phyloP scores from a whole-genome alignment of 2,329 filamentous ascomycete species.

The Diaporthe citrichinensis region DNA sequence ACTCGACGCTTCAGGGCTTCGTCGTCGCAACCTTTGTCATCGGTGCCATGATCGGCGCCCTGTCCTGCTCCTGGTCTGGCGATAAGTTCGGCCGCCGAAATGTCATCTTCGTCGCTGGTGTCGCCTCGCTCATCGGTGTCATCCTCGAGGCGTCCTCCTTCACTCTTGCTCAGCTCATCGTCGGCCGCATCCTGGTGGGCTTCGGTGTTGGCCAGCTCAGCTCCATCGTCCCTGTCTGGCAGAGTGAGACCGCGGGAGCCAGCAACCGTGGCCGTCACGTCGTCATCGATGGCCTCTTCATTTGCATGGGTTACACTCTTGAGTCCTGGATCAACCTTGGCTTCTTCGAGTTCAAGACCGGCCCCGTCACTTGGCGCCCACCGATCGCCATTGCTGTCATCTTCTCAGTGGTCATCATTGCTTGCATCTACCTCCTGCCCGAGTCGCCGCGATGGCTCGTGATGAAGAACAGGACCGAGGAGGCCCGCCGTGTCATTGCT shows the following conservation, averaged over 20 bases:
- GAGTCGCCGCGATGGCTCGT: slow-evolving; percentile 44
- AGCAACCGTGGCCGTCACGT: slow-evolving; percentile 45
- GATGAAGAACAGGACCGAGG: slow-evolving; percentile 37
- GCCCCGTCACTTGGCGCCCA: slow-evolving; percentile 43
- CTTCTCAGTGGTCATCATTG: slow-evolving; percentile 39
- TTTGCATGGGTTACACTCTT: slow-evolving; percentile 41
- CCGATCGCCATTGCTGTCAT: slow-evolving; percentile 40
- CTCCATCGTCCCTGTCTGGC: slow-evolving; percentile 59
- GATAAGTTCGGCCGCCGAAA: slow-evolving; percentile 65
- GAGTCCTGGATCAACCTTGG: slow-evolving; percentile 44
- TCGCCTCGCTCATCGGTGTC: slow-evolving; percentile 65
- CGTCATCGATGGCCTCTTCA: slow-evolving; percentile 44
- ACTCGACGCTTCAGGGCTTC: slow-evolving; percentile 50
- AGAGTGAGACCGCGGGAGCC: slow-evolving; percentile 45
- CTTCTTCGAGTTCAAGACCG: slow-evolving; percentile 42
- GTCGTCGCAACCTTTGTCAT: slow-evolving; percentile 45
- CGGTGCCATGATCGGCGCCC: slow-evolving; percentile 45
- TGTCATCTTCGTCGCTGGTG: slow-evolving; percentile 63
- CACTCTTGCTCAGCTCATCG: slow-evolving; percentile 62
- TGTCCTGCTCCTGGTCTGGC: slow-evolving; percentile 51
- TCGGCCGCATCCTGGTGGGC: slow-evolving; percentile 65
- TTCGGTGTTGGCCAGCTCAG: slow-evolving; percentile 60
- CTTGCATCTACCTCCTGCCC: slow-evolving; percentile 40
- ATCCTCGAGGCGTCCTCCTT: slow-evolving; percentile 63
- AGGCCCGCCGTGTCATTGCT: slow-evolving; percentile 41